phyloP scores from a whole-genome alignment of 768 basidiomycete species.

The Lactarius hengduanensis region DNA sequence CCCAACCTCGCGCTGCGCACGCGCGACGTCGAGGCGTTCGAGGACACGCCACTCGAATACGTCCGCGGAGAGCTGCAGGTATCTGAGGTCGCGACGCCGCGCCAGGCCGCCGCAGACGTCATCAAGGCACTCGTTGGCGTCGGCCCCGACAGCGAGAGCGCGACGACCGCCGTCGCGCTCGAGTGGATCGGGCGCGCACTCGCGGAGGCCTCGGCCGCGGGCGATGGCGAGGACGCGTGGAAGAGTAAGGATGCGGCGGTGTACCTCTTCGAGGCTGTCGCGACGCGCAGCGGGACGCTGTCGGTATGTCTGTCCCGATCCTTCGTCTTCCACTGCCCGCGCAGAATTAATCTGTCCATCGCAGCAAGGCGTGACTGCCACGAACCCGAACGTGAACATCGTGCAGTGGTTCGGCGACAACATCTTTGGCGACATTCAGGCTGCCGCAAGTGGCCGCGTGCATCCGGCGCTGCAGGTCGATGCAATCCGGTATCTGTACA shows the following conservation, averaged over 20 bases:
- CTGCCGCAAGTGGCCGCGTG: slow-evolving; percentile 53
- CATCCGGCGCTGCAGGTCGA: slow-evolving; percentile 95
- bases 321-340: not conserved
- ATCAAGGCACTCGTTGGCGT: slow-evolving; percentile 83
- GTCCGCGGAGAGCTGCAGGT: slow-evolving; percentile 48
- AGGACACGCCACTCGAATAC: slow-evolving; percentile 95
- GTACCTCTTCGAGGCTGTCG: slow-evolving; percentile 91
- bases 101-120: slow-evolving; percentile 95
- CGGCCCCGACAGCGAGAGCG: slow-evolving; percentile 66
- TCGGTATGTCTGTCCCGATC: slow-evolving; percentile 51
- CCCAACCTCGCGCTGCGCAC: slow-evolving; percentile 90
- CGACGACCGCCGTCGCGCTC: slow-evolving; percentile 81
- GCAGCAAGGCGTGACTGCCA: slow-evolving; percentile 90
- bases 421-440: slow-evolving; percentile 83
- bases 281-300: slow-evolving; percentile 82
- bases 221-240: slow-evolving; percentile 67
- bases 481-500: slow-evolving; percentile 91
- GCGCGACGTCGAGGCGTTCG: slow-evolving; percentile 92
- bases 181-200: slow-evolving; percentile 81
- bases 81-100: slow-evolving; percentile 76
- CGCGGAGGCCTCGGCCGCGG: slow-evolving; percentile 52
- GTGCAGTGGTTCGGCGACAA: slow-evolving; percentile 95
- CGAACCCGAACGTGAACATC: slow-evolving; percentile 88
- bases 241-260: slow-evolving; percentile 92
- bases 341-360: not conserved